Evolutionary conservation across 1,139 yeast species (phyloP).

Genomic region (Magnusiomyces tetraspermus): DNA sequence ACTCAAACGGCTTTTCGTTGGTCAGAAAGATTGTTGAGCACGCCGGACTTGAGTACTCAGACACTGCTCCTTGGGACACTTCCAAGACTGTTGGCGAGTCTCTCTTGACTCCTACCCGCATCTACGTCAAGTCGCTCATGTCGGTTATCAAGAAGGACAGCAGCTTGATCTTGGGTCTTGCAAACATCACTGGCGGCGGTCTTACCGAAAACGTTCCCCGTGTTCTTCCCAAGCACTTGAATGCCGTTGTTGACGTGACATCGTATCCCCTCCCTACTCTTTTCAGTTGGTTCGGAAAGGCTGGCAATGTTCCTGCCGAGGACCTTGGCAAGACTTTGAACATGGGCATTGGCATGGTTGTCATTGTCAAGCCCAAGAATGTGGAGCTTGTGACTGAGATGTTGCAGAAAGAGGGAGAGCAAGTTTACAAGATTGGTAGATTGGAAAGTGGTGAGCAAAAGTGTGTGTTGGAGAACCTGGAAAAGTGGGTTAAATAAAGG

Average conservation of each 20-base stretch:
- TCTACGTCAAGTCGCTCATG: slow-evolving; percentile 84
- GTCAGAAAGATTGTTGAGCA: slow-evolving; percentile 90
- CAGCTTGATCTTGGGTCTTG: slow-evolving; percentile 73
- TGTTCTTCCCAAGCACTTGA: slow-evolving; percentile 71
- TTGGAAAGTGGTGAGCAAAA: slow-evolving; percentile 52
- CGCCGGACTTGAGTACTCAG: slow-evolving; percentile 56
- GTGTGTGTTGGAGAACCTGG: slow-evolving; percentile 59
- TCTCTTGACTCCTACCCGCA: slow-evolving; percentile 79
- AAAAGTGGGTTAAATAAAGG: slow-evolving; percentile 35
- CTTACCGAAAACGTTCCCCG: slow-evolving; percentile 93
- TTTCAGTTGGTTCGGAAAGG: slow-evolving; percentile 87
- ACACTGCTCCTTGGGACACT: slow-evolving; percentile 77
- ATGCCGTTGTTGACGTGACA: slow-evolving; percentile 70
- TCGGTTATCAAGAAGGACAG: slow-evolving; percentile 59
- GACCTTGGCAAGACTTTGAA: slow-evolving; percentile 89
- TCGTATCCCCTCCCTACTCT: slow-evolving; percentile 80
- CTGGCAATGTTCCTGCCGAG: slow-evolving; percentile 78
- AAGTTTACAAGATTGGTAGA: slow-evolving; percentile 68
- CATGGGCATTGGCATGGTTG: slow-evolving; percentile 96
- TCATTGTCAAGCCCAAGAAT: slow-evolving; percentile 56
- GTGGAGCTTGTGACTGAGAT: slow-evolving; percentile 48
- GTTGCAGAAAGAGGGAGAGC: slow-evolving; percentile 60
- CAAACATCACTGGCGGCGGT: slow-evolving; percentile 99
- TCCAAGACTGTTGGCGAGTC: slow-evolving; percentile 74
- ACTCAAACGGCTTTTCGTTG: slow-evolving; percentile 92